Percentiles rank a stretch among this genome's conserved stretches.
Conservation (phyloP, 176 grass and related monocot genomes). For the Musa beccarii region DNA sequence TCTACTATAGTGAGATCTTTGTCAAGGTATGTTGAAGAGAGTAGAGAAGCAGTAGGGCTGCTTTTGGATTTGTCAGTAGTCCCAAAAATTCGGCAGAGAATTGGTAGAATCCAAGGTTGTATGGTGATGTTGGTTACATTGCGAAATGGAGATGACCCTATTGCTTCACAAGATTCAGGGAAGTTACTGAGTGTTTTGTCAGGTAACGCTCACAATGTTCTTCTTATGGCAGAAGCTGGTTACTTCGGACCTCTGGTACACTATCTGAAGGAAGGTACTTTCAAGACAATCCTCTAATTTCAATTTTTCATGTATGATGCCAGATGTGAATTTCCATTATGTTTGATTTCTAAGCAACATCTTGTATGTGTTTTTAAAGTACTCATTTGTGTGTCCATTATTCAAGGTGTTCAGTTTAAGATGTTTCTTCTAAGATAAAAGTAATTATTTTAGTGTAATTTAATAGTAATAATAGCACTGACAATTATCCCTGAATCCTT, state of each 20-base stretch:
- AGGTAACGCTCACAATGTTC: constrained; percentile 61
- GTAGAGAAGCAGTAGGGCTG: constrained; percentile 48
- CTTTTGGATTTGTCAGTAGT: constrained; percentile 52
- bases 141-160: constrained; percentile 48
- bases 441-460: no score
- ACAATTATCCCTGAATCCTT: no score
- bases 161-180: constrained; percentile 25
- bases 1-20: constrained; percentile 62
- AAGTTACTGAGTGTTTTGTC: constrained; percentile 54
- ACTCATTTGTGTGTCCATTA: no score
- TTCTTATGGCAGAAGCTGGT: constrained; percentile 78
- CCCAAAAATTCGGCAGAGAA: constrained; percentile 50
- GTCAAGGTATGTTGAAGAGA: constrained; percentile 51
- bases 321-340: no score
- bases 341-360: no score
- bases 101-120: constrained; percentile 75
- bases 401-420: no score
- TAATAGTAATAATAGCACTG: no score
- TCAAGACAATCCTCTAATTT: not conserved
- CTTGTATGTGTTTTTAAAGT: no score
- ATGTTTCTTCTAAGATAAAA: no score
- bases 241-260: constrained; percentile 60
- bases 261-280: constrained; percentile 75
- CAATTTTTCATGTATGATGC: not conserved
- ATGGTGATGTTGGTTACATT: constrained; percentile 68